Base-by-base conservation (phyloP, 2,329 filamentous ascomycete species). In the Curvularia sp. region DNA sequence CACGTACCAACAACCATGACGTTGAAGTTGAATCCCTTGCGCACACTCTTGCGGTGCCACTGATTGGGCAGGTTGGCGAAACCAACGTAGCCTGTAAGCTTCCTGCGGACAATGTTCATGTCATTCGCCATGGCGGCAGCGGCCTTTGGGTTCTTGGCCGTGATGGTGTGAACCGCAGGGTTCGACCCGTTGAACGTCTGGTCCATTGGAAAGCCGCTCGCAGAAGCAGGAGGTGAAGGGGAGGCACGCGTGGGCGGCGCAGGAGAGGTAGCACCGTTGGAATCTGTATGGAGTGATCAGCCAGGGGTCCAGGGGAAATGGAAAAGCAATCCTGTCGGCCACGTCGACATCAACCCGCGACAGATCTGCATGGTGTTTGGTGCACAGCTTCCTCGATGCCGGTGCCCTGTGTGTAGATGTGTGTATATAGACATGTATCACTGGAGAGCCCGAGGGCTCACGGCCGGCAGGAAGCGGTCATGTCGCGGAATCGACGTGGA, bases 11-110 rank as follows among this genome's bases (percentile, higher is more conserved):
- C 95, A 81, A 99, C 95, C 95, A 99, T 99, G 71, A 99, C 95
- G 79, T 99, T 99, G 86, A 99, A 99, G 87, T 98, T 99, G 88
- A 99, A 99, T 63, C 95, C 95, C 83, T 99, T 99, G 78, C 95
- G 92, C 75, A 99, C 95, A 88, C 93, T 97, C 90, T 99, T 99
- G 81, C 95, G 94, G 85, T 99, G 95, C 95, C 95, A 99, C 83
- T 99, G 95, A 84, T 99, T 99, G 66, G 95, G 95, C 77, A 99
- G 83, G 80, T 99, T 99, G 80, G 95, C 95, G 77, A 99, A 99
- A 68, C 95, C 95, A 75, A 99, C 95, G 75, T 98, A 99, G 76
- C 95, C 95, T 50, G 95, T 98, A 77, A 99, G 85, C 86, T 99
- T 99, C 81, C 95, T 88, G 81, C 95, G 92, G 73, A 99, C 94